Percentiles rank a stretch among this genome's conserved stretches.
Conservation (phyloP, 352 stramenopile species). For the Phytophthora nicotianae region DNA sequence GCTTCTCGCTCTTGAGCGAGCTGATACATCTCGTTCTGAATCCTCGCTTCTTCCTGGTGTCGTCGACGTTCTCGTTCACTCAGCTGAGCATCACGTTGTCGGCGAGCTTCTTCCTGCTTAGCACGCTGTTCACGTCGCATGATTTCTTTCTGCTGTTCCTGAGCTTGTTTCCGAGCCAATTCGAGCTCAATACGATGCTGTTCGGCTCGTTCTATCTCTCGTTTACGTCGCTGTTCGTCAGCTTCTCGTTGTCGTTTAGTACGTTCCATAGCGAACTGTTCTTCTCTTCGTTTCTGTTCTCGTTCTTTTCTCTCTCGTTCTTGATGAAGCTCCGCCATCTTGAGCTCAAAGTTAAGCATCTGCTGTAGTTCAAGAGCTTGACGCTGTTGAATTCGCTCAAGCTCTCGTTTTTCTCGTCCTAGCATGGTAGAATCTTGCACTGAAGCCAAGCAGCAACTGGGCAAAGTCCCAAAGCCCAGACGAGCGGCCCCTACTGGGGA, state of each 20-base stretch:
- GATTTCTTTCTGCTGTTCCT: conserved; percentile 51
- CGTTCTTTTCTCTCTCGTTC: conserved; percentile 60
- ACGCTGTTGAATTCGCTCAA: conserved; percentile 74
- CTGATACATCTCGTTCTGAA: conserved; percentile 55
- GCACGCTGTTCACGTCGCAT: conserved; percentile 50
- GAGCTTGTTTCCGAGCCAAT: conserved; percentile 37
- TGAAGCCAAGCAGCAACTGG: neutral
- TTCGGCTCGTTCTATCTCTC: conserved; percentile 64
- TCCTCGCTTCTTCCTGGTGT: conserved; percentile 58
- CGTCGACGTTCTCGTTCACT: conserved; percentile 56
- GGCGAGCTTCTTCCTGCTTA: conserved; percentile 59
- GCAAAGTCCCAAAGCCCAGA: conserved; percentile 13
- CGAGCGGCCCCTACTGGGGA: conserved; percentile 40
- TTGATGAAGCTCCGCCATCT: conserved; percentile 56
- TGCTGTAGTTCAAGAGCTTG: conserved; percentile 78
- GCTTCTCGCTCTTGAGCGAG: conserved; percentile 54
- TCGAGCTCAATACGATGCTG: conserved; percentile 58
- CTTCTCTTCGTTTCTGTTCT: conserved; percentile 53
- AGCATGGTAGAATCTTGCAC: conserved; percentile 59
- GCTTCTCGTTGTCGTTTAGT: conserved; percentile 49
- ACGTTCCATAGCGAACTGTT: conserved; percentile 45
- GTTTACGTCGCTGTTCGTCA: conserved; percentile 52
- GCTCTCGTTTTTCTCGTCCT: conserved; percentile 64
- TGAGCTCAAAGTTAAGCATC: conserved; percentile 69
- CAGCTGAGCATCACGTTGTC: conserved; percentile 47